Conservation (phyloP, 1,139 yeast species). For the Dujonia santamariae region DNA sequence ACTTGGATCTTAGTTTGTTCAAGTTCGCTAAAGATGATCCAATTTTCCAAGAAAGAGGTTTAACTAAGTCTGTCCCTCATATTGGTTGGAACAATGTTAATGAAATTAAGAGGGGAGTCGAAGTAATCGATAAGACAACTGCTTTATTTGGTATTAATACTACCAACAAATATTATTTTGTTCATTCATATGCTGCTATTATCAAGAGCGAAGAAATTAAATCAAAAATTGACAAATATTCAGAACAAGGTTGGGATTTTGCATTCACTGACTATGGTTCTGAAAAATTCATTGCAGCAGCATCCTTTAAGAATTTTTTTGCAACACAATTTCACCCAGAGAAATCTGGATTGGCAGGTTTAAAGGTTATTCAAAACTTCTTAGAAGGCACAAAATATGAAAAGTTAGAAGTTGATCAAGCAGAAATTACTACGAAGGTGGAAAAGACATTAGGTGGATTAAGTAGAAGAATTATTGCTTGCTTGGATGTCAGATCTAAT, state of each 20-base stretch:
- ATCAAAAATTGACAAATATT: constrained; percentile 25
- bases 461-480: constrained; percentile 88
- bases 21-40: constrained; percentile 56
- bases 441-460: constrained; percentile 65
- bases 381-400: constrained; percentile 47
- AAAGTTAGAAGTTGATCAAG: constrained; percentile 16
- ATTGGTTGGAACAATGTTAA: constrained; percentile 83
- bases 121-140: constrained; percentile 12
- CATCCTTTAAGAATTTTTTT: constrained; percentile 70
- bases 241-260: constrained; percentile 68
- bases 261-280: constrained; percentile 74
- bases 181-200: constrained; percentile 87
- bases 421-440: constrained; percentile 18
- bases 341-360: constrained; percentile 89
- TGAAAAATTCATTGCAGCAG: constrained; percentile 82
- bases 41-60: constrained; percentile 16
- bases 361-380: constrained; percentile 70
- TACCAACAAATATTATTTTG: constrained; percentile 78
- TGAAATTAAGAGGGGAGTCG: constrained; percentile 11
- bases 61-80: constrained; percentile 80
- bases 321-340: constrained; percentile 99
- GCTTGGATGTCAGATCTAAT: constrained; percentile 93
- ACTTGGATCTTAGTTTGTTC: constrained; percentile 49
- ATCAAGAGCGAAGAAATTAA: constrained; percentile 30
- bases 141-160: constrained; percentile 64